phyloP scores from a whole-genome alignment of 2,329 filamentous ascomycete genomes.

The Beauveria caledonica region DNA sequence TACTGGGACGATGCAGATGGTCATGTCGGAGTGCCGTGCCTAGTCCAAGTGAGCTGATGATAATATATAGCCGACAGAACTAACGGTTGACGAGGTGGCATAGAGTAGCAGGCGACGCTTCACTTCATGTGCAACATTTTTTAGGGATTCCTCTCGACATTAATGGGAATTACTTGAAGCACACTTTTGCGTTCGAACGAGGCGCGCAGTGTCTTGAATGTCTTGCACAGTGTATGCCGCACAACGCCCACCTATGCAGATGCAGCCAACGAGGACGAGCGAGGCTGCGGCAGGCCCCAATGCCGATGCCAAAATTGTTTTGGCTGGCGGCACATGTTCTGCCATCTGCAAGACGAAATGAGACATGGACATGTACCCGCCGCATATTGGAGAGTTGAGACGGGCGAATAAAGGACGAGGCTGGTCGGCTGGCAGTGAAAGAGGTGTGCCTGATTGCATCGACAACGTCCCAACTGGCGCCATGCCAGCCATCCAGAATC shows the following conservation, averaged over 20 bases:
- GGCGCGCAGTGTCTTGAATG: neutral
- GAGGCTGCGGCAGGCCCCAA: neutral
- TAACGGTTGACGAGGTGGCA: neutral
- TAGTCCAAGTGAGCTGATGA: neutral
- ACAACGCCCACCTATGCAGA: neutral
- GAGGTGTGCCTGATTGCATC: neutral
- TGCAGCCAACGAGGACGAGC: constrained; percentile 1
- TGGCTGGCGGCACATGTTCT: neutral
- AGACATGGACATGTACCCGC: neutral
- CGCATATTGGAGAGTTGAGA: neutral
- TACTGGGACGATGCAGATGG: too few relatives aligned
- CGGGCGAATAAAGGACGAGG: neutral
- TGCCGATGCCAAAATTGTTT: neutral
- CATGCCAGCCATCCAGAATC: neutral
- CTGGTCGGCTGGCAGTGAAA: neutral
- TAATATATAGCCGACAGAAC: too few relatives aligned
- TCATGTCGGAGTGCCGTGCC: too few relatives aligned
- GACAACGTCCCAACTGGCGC: neutral
- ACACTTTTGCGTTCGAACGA: neutral
- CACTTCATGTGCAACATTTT: neutral
- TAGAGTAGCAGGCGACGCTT: neutral
- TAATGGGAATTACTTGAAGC: neutral
- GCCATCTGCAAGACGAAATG: neutral
- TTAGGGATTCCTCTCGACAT: neutral
- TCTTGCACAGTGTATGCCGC: neutral